phyloP scores from a whole-genome alignment of 441 rosid genomes.

The Pelargonium exstipulatum region DNA sequence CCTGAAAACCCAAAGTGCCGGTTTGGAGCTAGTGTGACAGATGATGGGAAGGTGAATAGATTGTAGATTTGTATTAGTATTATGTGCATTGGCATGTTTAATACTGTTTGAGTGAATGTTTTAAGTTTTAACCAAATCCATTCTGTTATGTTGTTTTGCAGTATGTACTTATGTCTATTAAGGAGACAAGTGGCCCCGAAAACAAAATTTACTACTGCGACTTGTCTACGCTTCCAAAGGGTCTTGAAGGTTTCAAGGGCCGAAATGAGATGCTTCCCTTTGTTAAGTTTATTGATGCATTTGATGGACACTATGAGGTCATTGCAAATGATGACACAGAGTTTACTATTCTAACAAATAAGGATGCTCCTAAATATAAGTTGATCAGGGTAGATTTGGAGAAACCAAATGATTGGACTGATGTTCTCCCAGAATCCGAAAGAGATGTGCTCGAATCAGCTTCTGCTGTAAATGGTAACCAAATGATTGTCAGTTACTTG shows the following conservation, averaged over 20 bases:
- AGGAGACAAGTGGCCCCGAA: slow-evolving; percentile 71
- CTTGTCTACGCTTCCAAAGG: slow-evolving; percentile 55
- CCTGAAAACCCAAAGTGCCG: slow-evolving; percentile 60
- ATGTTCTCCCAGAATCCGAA: slow-evolving; percentile 65
- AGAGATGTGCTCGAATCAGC: slow-evolving; percentile 80
- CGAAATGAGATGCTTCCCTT: slow-evolving; percentile 57
- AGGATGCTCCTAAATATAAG: slow-evolving; percentile 81
- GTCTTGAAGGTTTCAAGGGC: slow-evolving; percentile 61
- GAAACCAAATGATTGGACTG: slow-evolving; percentile 67
- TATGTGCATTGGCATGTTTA: too few species aligned
- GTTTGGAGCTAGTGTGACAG: slow-evolving; percentile 49
- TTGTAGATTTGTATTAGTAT: too few species aligned
- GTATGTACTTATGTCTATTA: slow-evolving; percentile 57
- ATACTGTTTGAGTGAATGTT: neutral
- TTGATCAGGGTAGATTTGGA: slow-evolving; percentile 70
- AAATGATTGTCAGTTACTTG: slow-evolving; percentile 70
- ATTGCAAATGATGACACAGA: slow-evolving; percentile 72
- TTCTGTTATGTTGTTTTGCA: slow-evolving; percentile 36
- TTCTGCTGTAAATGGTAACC: slow-evolving; percentile 54
- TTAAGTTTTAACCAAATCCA: neutral
- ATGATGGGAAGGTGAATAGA: slow-evolving; percentile 70
- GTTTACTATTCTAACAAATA: slow-evolving; percentile 78
- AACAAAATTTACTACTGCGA: slow-evolving; percentile 83
- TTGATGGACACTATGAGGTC: slow-evolving; percentile 55
- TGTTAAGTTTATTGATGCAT: slow-evolving; percentile 57